Percentiles rank a stretch among this genome's conserved stretches.
Conservation (phyloP, 2,329 filamentous ascomycete species). For the Aureobasidium sp. region DNA sequence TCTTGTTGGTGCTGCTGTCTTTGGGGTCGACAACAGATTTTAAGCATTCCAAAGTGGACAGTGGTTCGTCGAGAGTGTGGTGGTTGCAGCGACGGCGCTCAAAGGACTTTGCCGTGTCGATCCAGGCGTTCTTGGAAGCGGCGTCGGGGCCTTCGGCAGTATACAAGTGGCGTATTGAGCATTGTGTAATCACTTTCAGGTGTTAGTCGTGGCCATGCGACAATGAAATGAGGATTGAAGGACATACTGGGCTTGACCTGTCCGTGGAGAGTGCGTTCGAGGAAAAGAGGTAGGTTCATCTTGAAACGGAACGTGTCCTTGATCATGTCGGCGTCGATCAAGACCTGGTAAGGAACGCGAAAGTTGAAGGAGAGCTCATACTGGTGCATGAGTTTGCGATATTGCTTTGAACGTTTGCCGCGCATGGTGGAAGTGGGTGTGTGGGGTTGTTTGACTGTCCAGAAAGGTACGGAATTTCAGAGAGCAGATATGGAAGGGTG, state of each 20-base stretch:
- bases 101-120: slow-evolving; percentile 66
- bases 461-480: not conserved
- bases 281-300: slow-evolving; percentile 73
- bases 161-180: slow-evolving; percentile 74
- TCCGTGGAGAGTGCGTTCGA: slow-evolving; percentile 79
- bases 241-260: slow-evolving; percentile 71
- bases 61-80: slow-evolving; percentile 64
- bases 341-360: slow-evolving; percentile 87
- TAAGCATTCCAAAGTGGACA: slow-evolving; percentile 64
- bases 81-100: slow-evolving; percentile 75
- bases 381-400: slow-evolving; percentile 88
- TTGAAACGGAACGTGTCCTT: slow-evolving; percentile 75
- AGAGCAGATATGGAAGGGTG: not conserved
- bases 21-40: slow-evolving; percentile 73
- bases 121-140: slow-evolving; percentile 48
- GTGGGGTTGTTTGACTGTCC: not conserved
- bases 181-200: slow-evolving; percentile 65
- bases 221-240: not conserved
- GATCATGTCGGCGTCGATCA: slow-evolving; percentile 82
- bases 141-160: slow-evolving; percentile 27
- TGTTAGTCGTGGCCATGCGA: not conserved
- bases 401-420: slow-evolving; percentile 64
- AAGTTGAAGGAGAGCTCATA: slow-evolving; percentile 85
- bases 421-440: slow-evolving; percentile 46
- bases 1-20: slow-evolving; percentile 62